phyloP scores from a whole-genome alignment of 2,329 filamentous ascomycete genomes.

The Colletotrichum incanum region DNA sequence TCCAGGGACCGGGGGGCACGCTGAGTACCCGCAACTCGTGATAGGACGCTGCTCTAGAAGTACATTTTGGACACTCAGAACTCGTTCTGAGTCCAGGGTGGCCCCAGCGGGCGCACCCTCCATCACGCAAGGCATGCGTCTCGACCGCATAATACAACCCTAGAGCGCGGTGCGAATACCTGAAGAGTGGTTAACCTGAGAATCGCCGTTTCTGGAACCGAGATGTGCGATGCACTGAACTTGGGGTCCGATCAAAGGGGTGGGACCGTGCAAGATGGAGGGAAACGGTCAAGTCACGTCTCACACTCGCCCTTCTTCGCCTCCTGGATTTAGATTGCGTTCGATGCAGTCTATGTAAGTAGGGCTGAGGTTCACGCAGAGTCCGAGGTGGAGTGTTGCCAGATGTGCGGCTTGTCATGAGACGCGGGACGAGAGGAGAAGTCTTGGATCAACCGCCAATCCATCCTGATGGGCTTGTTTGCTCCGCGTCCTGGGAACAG shows the following conservation, averaged over 20 bases:
- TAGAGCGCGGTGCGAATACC: conserved; percentile 8
- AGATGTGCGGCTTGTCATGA: conserved; percentile 15
- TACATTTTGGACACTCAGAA: not conserved
- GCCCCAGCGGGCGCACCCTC: not conserved
- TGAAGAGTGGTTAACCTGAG: conserved; percentile 5
- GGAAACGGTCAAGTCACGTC: not conserved
- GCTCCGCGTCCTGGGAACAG: conserved; percentile 34
- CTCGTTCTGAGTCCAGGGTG: not conserved
- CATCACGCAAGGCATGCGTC: conserved; percentile 22
- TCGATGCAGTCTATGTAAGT: conserved; percentile 20
- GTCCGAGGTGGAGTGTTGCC: conserved; percentile 10
- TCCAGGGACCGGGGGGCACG: conserved; percentile 7
- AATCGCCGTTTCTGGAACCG: conserved; percentile 10
- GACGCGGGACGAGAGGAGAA: not conserved
- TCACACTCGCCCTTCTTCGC: not conserved
- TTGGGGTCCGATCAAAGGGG: not conserved
- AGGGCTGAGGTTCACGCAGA: conserved; percentile 22
- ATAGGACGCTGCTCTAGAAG: not conserved
- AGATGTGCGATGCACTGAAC: conserved; percentile 13
- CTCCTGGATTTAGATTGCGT: conserved; percentile 9
- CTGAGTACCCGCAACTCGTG: conserved; percentile 8
- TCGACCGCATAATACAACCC: conserved; percentile 15
- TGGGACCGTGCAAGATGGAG: not conserved
- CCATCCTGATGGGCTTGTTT: conserved; percentile 36
- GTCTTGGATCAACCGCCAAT: conserved; percentile 34